A percentile compares a stretch with the other conserved stretches of the same genome.
phyloP scores from a whole-genome alignment of 352 stramenopile genomes.

The Globisporangium nunn region DNA sequence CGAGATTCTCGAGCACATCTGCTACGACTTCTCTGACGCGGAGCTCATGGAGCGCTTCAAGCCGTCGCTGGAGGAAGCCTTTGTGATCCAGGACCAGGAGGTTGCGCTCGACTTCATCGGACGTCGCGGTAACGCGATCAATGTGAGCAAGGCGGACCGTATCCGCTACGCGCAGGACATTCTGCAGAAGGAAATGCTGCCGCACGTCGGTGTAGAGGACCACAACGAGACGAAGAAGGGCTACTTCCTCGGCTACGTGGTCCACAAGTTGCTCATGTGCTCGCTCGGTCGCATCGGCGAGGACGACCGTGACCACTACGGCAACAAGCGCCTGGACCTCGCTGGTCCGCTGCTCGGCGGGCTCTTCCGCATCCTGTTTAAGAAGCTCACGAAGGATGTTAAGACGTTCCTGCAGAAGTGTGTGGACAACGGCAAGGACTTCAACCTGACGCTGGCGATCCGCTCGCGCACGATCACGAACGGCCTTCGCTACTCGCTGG shows the following conservation, averaged over 20 bases:
- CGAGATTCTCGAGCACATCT: constrained; percentile 99
- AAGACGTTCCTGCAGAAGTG: constrained; percentile 91
- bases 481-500: constrained; percentile 97
- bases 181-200: constrained; percentile 99
- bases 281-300: constrained; percentile 95
- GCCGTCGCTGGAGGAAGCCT: constrained; percentile 97
- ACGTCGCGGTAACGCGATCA: constrained; percentile 90
- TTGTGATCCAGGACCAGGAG: constrained; percentile 97
- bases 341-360: constrained; percentile 95
- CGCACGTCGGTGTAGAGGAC: constrained; percentile 97
- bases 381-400: constrained; percentile 98
- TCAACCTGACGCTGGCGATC: constrained; percentile 97
- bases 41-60: constrained; percentile 99
- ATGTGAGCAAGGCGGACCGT: constrained; percentile 96
- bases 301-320: constrained; percentile 99
- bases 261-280: constrained; percentile 99
- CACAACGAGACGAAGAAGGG: constrained; percentile 96
- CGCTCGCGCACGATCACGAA: constrained; percentile 98
- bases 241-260: constrained; percentile 99
- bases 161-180: constrained; percentile 98
- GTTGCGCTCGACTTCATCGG: constrained; percentile 99
- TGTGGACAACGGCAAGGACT: constrained; percentile 90
- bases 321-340: constrained; percentile 99
- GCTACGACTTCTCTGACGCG: constrained; percentile 96
- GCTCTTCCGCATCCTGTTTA: constrained; percentile 98